Evolutionary conservation across 345 rosid genomes (phyloP).

Genomic region (Populus deltoides): DNA sequence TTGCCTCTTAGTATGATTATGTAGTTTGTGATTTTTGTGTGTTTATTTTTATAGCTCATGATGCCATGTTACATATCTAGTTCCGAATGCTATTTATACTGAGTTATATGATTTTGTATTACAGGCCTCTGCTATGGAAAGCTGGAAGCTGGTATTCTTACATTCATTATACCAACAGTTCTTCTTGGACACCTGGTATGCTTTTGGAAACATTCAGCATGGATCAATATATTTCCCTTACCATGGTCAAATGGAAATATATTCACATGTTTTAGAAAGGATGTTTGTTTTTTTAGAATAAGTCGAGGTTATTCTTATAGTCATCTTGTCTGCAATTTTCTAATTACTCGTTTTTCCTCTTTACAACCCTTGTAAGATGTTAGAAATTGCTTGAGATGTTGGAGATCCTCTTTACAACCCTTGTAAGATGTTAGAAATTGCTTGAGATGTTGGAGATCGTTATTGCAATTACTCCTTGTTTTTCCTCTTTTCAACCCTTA

Average conservation of each 20-base stretch:
- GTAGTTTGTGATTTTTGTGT: background rate
- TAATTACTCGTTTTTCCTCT: background rate
- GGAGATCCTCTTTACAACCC: background rate
- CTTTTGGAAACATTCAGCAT: background rate
- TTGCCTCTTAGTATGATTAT: background rate
- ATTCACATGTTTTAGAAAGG: background rate
- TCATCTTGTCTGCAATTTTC: background rate
- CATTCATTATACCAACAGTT: conserved; percentile 75
- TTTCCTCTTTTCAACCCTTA: background rate
- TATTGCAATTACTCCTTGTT: background rate
- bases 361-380: too few species aligned
- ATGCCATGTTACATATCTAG: too few species aligned
- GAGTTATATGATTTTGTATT: background rate
- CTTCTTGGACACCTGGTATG: conserved; percentile 92
- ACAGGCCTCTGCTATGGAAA: conserved; percentile 93
- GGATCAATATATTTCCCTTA: background rate
- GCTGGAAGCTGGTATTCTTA: conserved; percentile 87
- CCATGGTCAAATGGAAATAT: background rate
- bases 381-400: too few species aligned
- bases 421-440: too few species aligned
- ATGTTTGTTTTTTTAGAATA: background rate
- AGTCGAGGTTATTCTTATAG: background rate
- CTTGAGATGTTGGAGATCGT: too few species aligned
- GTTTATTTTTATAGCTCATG: background rate
- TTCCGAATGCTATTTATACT: too few species aligned